Base-by-base conservation (phyloP, 2,329 filamentous ascomycete species). In the Aspergillus pseudoterreus region DNA sequence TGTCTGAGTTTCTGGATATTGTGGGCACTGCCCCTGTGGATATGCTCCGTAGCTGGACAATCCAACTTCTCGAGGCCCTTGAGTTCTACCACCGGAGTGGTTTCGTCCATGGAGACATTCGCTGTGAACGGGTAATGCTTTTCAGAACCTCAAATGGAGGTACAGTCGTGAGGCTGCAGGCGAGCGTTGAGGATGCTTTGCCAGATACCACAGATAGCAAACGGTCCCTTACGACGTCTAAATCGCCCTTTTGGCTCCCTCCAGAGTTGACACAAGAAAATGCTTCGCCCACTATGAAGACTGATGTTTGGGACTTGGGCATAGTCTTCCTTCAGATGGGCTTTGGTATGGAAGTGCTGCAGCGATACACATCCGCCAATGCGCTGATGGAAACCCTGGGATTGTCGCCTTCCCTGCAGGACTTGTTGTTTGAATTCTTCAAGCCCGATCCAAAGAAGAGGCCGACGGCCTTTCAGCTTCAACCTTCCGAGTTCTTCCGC, bases 281-380 rank as follows among this genome's bases (percentile, higher is more conserved):
- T 27, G 77, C 65, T 32, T 65, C 69, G 35, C 68, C 69, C 47
- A 87, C 68, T 78, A 86, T 72, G 62, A 96, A 96, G 68, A 90
- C 90, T 0, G 94, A 97, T 67, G 83, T 97, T 8, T 99, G 94
- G 94, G 89, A 96, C 59, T 84, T 99, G 62, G 94, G 94, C 4
- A 83, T 96, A 27, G 82, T 96, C 4, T 88, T 96, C 61, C 71
- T 96, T 36, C 92, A 99, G 68, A 96, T 97, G 90, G 82, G 94
- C 3, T 92, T 96, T 67, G 94, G 94, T 2, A 78, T 90, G 32
- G 84, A 90, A 58, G 82, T 90, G 6, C 78, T 87, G 15, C 80
- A 86, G 53, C 87, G 85, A 52, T 92, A 94, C 68, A 85, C 85
- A 14, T 95, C 90, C 0, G 92, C 92, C 1, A 82, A 81, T 51